phyloP scores from a whole-genome alignment of 2,329 filamentous ascomycete species.

The Aspergillus ustus region DNA sequence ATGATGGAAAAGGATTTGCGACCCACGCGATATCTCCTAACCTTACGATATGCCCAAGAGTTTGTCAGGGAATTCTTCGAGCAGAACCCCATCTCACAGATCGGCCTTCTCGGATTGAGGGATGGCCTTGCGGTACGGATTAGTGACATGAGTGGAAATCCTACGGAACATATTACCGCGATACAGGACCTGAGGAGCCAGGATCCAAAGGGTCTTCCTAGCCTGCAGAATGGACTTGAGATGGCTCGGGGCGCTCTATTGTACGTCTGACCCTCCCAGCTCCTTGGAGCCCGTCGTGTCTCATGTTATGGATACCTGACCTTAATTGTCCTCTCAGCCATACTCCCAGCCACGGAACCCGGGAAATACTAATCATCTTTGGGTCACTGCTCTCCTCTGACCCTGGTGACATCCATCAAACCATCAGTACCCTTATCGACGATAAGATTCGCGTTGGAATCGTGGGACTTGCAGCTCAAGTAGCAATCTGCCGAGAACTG shows the following conservation, averaged over 20 bases:
- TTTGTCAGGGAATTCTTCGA: constrained; percentile 97
- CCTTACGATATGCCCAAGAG: constrained; percentile 78
- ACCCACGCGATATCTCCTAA: constrained; percentile 82
- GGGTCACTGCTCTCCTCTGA: constrained; percentile 89
- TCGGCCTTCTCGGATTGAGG: constrained; percentile 89
- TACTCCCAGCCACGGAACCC: constrained; percentile 87
- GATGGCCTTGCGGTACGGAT: constrained; percentile 86
- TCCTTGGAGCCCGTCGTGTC: background rate
- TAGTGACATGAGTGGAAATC: constrained; percentile 89
- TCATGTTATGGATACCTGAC: background rate
- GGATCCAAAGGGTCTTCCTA: constrained; percentile 75
- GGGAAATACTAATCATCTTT: constrained; percentile 90
- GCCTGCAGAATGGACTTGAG: constrained; percentile 91
- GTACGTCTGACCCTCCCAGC: constrained; percentile 49
- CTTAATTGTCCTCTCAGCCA: constrained; percentile 56
- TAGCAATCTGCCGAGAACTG: constrained; percentile 89
- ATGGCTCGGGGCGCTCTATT: constrained; percentile 93
- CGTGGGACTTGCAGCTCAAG: constrained; percentile 86
- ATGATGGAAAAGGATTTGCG: constrained; percentile 96
- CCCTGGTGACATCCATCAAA: constrained; percentile 93
- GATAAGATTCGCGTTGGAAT: constrained; percentile 88
- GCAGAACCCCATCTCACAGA: constrained; percentile 96
- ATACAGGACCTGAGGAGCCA: constrained; percentile 69
- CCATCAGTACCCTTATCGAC: constrained; percentile 74
- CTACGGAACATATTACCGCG: constrained; percentile 80